Evolutionary conservation across 2,329 filamentous ascomycete species (phyloP).

Genomic region (Ascosphaera acerosa): DNA sequence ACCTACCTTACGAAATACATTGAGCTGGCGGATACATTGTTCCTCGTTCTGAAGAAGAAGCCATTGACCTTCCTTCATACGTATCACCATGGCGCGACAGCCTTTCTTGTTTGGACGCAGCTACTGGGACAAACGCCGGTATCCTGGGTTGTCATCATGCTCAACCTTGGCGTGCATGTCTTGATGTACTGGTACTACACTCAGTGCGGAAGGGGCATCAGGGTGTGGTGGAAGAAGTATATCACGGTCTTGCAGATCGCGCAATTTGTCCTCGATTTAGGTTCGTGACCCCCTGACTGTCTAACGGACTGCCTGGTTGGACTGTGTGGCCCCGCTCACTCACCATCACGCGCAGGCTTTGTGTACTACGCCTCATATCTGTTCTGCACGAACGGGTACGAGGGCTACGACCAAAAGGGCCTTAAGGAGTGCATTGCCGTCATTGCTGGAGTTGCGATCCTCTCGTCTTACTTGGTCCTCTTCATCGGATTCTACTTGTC

Average conservation of each 20-base stretch:
- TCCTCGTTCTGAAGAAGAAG: constrained; percentile 94
- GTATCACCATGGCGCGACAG: constrained; percentile 85
- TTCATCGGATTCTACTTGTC: constrained; percentile 92
- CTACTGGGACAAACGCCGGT: constrained; percentile 67
- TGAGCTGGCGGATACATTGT: constrained; percentile 73
- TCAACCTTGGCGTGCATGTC: constrained; percentile 75
- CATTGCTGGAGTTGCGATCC: constrained; percentile 60
- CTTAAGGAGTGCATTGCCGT: constrained; percentile 77
- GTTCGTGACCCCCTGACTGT: constrained; percentile 25
- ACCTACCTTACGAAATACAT: constrained; percentile 92
- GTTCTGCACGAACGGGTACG: constrained; percentile 77
- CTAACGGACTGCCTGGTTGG: background rate
- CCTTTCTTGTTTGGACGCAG: constrained; percentile 82
- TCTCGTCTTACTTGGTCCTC: constrained; percentile 73
- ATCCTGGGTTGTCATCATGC: constrained; percentile 68
- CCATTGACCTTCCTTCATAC: constrained; percentile 88
- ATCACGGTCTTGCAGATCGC: constrained; percentile 83
- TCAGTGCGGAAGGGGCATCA: constrained; percentile 72
- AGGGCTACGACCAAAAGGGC: constrained; percentile 45
- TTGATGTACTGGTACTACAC: constrained; percentile 99
- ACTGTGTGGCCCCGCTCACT: background rate
- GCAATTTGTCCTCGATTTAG: constrained; percentile 82
- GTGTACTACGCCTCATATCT: constrained; percentile 90
- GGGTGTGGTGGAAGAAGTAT: constrained; percentile 97
- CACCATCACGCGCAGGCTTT: constrained; percentile 33